A percentile compares a stretch with the other conserved stretches of the same genome.
Evolutionary conservation across 768 basidiomycete genomes (phyloP).

Genomic region (Pleurotus ostreatus): DNA sequence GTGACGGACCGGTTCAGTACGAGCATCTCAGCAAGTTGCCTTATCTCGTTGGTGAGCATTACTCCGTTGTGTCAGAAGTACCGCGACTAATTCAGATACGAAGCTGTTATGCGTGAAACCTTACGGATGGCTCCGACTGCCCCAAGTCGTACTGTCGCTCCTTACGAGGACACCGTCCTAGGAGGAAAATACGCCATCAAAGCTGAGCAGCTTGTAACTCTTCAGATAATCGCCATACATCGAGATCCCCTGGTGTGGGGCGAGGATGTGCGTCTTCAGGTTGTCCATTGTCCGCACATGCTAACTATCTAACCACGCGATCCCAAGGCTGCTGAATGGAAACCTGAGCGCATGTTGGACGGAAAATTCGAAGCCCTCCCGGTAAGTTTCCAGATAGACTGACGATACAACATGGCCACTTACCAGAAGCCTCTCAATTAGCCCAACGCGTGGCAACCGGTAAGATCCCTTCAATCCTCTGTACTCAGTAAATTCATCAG

Average conservation of each 20-base stretch:
- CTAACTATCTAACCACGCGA: neutral
- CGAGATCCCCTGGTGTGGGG: constrained; percentile 44
- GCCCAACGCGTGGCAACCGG: constrained; percentile 42
- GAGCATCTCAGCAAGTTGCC: constrained; percentile 38
- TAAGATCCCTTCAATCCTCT: constrained; percentile 15
- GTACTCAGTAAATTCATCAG: constrained; percentile 20
- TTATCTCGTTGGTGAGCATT: constrained; percentile 33
- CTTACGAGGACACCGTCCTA: constrained; percentile 33
- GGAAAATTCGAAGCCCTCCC: constrained; percentile 46
- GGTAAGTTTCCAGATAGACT: neutral
- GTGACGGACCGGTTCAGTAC: constrained; percentile 31
- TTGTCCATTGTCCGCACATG: neutral
- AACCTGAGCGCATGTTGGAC: constrained; percentile 46
- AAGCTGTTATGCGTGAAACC: constrained; percentile 35
- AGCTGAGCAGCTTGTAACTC: constrained; percentile 22
- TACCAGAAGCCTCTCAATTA: constrained; percentile 8
- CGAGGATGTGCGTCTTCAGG: constrained; percentile 34
- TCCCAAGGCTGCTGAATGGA: constrained; percentile 37
- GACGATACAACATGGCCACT: too few relatives aligned
- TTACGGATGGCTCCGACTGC: constrained; percentile 36
- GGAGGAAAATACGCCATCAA: constrained; percentile 37
- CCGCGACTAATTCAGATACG: neutral
- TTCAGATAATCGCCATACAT: constrained; percentile 28
- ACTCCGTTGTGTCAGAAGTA: neutral
- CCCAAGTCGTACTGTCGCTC: constrained; percentile 26